Evolutionary conservation across 306 rosid species (phyloP), one percentile per base, ranked within the genome.

Genomic region (Dryas alaskensis): DNA sequence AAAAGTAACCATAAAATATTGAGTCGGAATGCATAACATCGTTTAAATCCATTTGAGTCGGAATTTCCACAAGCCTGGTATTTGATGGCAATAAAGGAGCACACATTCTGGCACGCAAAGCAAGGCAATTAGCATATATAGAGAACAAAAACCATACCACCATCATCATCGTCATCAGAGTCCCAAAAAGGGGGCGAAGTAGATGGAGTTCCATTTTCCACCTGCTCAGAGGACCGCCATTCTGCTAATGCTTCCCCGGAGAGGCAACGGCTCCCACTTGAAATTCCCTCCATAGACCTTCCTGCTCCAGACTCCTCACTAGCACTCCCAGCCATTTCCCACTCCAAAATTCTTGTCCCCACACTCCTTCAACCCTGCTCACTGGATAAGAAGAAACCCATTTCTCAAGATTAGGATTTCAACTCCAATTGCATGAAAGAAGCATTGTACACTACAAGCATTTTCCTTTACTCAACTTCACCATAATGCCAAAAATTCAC

Each of bases 141-240:
- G 10, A 11, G 9, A 49, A 61, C 49, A 53, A 72, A 5, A 64
- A 80, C 72, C 75, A 67, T 79, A 87, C 96, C 93, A 83, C 90
- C 89, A 48, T 95, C 99, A 2, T 89, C 90, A 0, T 92, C 98
- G 0, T 95, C 98, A 12, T 95, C 99, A 25, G 93, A 86, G 75
- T 95, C 99, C 99, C 99, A 95, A 67, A 88, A 92, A 60, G 98
- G 93, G 10, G 99, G 99, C 12, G 99, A 92, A 73, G 98, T 92
- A 4, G 97, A 95, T 6, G 98, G 81, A 19, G 73, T 88, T 79
- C 96, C 99, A 83, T 92, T 92, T 84, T 95, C 99, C 89, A 95
- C 97, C 86, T 95, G 99, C 85, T 95, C 99, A 16, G 96, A 90
- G 75, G 96, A 95, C 74, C 97, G 87, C 98, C 99, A 95, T 82